Conservation (phyloP, 495 filamentous ascomycete genomes). For the Tuber borchii region DNA sequence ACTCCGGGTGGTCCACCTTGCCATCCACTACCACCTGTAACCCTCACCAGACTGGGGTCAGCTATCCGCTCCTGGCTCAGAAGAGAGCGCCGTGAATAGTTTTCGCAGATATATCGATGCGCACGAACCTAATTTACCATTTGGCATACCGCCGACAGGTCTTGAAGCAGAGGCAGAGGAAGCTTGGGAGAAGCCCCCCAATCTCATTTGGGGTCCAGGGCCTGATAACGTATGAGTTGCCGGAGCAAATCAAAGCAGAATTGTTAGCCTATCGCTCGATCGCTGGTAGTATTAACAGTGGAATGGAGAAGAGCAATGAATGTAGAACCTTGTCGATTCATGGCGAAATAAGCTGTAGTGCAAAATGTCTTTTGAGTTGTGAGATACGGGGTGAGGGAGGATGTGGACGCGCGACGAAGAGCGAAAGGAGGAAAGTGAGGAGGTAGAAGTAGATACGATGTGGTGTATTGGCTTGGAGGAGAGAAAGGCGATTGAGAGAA, state of each 20-base stretch:
- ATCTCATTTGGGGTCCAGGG: slow-evolving; percentile 33
- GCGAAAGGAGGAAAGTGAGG: not conserved
- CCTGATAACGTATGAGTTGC: slow-evolving; percentile 13
- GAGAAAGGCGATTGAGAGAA: not conserved
- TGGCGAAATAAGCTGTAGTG: not conserved
- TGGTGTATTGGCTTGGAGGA: not conserved
- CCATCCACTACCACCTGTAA: slow-evolving; percentile 38
- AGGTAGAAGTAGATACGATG: not conserved
- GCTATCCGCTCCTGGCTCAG: slow-evolving; percentile 17
- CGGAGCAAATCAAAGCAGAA: not conserved
- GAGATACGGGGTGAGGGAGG: not conserved
- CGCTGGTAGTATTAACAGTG: slow-evolving; percentile 3
- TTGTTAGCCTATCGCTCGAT: slow-evolving; percentile 18
- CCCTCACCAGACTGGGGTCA: slow-evolving; percentile 14
- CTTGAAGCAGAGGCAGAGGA: slow-evolving; percentile 20
- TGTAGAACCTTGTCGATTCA: slow-evolving; percentile 39
- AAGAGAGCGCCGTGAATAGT: slow-evolving; percentile 14
- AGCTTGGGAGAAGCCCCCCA: slow-evolving; percentile 29
- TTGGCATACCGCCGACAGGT: slow-evolving; percentile 27
- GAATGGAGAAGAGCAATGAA: slow-evolving; percentile 16
- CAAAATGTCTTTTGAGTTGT: not conserved
- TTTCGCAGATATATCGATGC: slow-evolving; percentile 18
- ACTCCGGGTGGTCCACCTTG: slow-evolving; percentile 38
- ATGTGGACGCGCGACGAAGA: not conserved
- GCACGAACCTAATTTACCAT: slow-evolving; percentile 41